Conservation (phyloP, 768 basidiomycete species). For the Leucosporidium yakuticum region DNA sequence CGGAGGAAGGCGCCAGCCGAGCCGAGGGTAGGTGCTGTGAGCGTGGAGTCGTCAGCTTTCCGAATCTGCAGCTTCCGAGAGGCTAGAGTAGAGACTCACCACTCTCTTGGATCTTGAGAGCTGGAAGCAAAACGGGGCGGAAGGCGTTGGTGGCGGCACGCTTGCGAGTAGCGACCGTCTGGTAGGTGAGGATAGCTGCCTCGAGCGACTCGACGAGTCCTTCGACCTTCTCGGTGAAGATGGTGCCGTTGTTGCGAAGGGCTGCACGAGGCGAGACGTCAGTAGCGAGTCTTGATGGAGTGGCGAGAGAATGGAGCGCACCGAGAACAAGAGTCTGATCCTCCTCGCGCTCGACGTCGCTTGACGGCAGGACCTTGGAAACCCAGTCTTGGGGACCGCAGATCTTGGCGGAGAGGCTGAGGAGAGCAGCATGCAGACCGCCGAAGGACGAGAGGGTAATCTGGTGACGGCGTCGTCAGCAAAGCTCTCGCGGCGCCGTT, state of each 20-base stretch:
- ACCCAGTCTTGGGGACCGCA: constrained; percentile 59
- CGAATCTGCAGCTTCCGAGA: too few relatives aligned
- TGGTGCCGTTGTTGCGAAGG: constrained; percentile 2
- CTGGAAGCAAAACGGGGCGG: constrained; percentile 32
- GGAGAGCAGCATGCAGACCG: constrained; percentile 70
- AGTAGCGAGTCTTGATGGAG: neutral
- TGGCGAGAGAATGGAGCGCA: constrained; percentile 42
- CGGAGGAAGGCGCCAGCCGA: constrained; percentile 59
- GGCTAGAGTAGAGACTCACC: neutral
- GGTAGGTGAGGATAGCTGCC: constrained; percentile 28
- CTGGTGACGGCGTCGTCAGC: constrained; percentile 6
- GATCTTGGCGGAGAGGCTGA: constrained; percentile 65
- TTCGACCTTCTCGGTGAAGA: constrained; percentile 26
- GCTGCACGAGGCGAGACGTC: neutral
- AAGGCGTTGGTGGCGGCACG: constrained; percentile 24
- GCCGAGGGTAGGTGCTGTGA: constrained; percentile 42
- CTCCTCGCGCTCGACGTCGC: constrained; percentile 59
- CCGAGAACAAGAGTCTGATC: constrained; percentile 56
- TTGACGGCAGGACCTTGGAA: constrained; percentile 56
- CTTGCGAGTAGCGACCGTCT: constrained; percentile 40
- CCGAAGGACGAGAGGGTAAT: constrained; percentile 62
- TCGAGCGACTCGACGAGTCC: constrained; percentile 31
- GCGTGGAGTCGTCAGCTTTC: neutral
- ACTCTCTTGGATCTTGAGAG: constrained; percentile 18
- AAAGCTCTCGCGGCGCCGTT: constrained; percentile 52